Percentiles rank a stretch among this genome's conserved stretches.
Conservation (phyloP, 305 asterid genomes). For the Coffea humblotiana region DNA sequence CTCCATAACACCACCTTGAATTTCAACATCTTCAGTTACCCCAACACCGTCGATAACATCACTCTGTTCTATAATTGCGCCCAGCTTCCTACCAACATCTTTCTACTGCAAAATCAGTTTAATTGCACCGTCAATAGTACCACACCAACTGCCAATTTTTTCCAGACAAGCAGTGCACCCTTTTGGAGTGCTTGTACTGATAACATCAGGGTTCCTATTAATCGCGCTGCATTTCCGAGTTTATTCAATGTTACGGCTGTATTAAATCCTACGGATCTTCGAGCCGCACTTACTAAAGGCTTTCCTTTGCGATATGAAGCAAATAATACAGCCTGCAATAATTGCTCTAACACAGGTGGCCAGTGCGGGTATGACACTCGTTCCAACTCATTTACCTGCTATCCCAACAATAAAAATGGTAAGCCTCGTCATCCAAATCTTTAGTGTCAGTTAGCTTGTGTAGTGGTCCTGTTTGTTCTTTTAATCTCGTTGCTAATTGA, state of each 20-base stretch:
- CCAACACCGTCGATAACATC: slow-evolving; percentile 24
- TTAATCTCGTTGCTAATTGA: not conserved
- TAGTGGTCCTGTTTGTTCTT: not conserved
- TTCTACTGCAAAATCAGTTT: not conserved
- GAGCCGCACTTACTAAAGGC: slow-evolving; percentile 35
- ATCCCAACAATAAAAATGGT: slow-evolving; percentile 29
- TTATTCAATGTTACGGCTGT: not conserved
- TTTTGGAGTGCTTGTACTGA: not conserved
- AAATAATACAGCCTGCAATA: slow-evolving; percentile 18
- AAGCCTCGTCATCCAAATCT: not conserved
- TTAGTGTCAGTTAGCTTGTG: not conserved
- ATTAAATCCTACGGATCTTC: not conserved
- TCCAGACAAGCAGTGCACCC: not conserved
- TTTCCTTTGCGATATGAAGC: slow-evolving; percentile 51
- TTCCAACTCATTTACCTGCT: slow-evolving; percentile 42
- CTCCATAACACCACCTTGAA: slow-evolving; percentile 32
- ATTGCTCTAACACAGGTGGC: slow-evolving; percentile 50
- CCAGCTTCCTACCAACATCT: not conserved
- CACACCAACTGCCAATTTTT: slow-evolving; percentile 12
- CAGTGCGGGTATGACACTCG: slow-evolving; percentile 44
- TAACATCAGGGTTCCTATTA: slow-evolving; percentile 37
- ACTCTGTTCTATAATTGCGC: slow-evolving; percentile 44
- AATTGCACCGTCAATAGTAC: slow-evolving; percentile 12
- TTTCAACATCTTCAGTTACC: slow-evolving; percentile 24
- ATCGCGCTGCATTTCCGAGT: not conserved